Evolutionary conservation across 768 basidiomycete species (phyloP).

Genomic region (Boletus rufocinnamomeus): DNA sequence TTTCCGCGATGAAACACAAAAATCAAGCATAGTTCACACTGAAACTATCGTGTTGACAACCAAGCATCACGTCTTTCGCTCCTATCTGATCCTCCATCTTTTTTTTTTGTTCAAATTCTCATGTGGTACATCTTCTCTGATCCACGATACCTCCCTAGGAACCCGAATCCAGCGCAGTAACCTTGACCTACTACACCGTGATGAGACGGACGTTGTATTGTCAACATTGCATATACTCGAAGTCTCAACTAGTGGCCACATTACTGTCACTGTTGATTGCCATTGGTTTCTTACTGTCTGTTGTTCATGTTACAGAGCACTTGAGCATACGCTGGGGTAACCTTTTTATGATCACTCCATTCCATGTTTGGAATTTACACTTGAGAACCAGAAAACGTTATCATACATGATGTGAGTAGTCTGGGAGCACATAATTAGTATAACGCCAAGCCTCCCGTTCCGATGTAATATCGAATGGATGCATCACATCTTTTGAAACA

Average conservation of each 20-base stretch:
- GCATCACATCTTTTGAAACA: too few relatives aligned
- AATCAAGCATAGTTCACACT: constrained; percentile 95
- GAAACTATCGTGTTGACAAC: constrained; percentile 84
- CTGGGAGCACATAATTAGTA: neutral
- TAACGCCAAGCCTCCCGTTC: neutral
- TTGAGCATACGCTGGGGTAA: neutral
- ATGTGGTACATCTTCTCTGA: constrained; percentile 7
- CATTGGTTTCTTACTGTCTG: too few relatives aligned
- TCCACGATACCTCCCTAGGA: constrained; percentile 12
- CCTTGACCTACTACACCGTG: neutral
- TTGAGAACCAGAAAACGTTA: neutral
- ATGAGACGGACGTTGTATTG: neutral
- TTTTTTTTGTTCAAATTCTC: neutral
- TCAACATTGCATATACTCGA: neutral
- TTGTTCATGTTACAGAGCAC: neutral
- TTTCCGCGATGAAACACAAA: constrained; percentile 31
- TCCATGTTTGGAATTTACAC: neutral
- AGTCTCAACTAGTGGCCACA: neutral
- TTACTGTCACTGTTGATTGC: too few relatives aligned
- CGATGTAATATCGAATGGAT: neutral
- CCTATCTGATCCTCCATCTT: constrained; percentile 90
- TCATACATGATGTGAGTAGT: neutral
- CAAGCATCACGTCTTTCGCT: constrained; percentile 97
- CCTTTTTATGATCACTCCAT: neutral
- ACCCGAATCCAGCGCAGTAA: constrained; percentile 16